Evolutionary conservation across 768 basidiomycete species (phyloP).

Genomic region (Panellus pusillus): DNA sequence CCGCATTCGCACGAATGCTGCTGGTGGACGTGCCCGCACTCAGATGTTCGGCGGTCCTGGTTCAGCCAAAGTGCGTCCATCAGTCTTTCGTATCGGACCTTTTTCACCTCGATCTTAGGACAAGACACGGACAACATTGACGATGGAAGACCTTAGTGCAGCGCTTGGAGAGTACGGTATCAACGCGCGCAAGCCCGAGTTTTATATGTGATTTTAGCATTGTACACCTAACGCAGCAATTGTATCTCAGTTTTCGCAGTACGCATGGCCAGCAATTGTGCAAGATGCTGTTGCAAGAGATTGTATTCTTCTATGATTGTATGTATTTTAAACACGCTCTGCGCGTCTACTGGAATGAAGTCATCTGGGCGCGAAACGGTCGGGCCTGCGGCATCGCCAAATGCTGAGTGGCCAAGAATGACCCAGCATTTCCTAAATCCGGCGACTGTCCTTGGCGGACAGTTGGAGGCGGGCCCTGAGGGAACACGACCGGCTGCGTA

Average conservation of each 20-base stretch:
- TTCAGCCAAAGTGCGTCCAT: conserved; percentile 56
- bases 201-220: conserved; percentile 60
- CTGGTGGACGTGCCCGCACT: conserved; percentile 67
- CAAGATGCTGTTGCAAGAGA: too few relatives aligned
- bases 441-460: not conserved
- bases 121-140: conserved; percentile 89
- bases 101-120: conserved; percentile 47
- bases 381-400: conserved; percentile 9
- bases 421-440: conserved; percentile 30
- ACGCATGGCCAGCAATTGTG: too few relatives aligned
- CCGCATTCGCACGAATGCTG: conserved; percentile 87
- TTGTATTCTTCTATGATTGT: not conserved
- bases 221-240: too few relatives aligned
- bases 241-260: too few relatives aligned
- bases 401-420: conserved; percentile 22
- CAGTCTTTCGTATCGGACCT: not conserved
- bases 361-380: conserved; percentile 17
- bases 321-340: not conserved
- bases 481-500: conserved; percentile 68
- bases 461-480: conserved; percentile 25
- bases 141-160: conserved; percentile 94
- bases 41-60: conserved; percentile 58
- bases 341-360: conserved; percentile 9
- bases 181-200: conserved; percentile 91
- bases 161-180: conserved; percentile 97